These are phyloP conservation scores for Carex pumila DNA, from an alignment of 176 grass and related monocot genomes.

Conservation along the genomic window DNA sequence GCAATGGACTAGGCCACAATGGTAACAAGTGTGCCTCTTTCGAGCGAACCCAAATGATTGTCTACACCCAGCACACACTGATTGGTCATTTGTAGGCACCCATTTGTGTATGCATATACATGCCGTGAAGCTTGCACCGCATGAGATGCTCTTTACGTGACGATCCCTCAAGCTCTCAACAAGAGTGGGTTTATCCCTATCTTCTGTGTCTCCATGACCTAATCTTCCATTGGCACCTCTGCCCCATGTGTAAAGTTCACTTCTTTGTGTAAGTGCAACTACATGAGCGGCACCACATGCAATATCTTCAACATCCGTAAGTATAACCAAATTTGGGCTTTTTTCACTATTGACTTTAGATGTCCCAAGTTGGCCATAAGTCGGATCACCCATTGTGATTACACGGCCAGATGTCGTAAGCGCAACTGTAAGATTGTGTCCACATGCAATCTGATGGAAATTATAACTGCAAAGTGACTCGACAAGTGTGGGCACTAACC, in stretches of 20 bases:
- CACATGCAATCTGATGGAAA: conserved; percentile 88
- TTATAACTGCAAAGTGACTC: conserved; percentile 65
- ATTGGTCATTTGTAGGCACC: conserved; percentile 85
- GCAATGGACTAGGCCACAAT: conserved; percentile 72
- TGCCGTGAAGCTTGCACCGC: conserved; percentile 89
- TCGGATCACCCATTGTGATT: conserved; percentile 79
- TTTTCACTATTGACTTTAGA: conserved; percentile 62
- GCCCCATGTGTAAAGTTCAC: conserved; percentile 94
- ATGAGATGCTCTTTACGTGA: conserved; percentile 94
- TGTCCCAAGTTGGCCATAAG: conserved; percentile 77
- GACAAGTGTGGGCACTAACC: conserved; percentile 59
- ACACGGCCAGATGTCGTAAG: conserved; percentile 82
- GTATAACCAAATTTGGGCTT: conserved; percentile 45
- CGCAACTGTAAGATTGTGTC: conserved; percentile 66
- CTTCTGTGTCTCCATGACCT: conserved; percentile 71
- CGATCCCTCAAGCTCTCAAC: conserved; percentile 79
- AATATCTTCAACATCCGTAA: conserved; percentile 83
- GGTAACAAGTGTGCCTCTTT: conserved; percentile 87
- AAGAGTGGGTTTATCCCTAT: conserved; percentile 61
- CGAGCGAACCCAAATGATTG: conserved; percentile 92
- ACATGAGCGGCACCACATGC: conserved; percentile 47
- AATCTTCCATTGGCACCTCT: conserved; percentile 87
- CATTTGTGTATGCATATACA: conserved; percentile 99
- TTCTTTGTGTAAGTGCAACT: conserved; percentile 68
- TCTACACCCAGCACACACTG: conserved; percentile 83